phyloP scores from a whole-genome alignment of 495 filamentous ascomycete species.

The Neurospora sp. region DNA sequence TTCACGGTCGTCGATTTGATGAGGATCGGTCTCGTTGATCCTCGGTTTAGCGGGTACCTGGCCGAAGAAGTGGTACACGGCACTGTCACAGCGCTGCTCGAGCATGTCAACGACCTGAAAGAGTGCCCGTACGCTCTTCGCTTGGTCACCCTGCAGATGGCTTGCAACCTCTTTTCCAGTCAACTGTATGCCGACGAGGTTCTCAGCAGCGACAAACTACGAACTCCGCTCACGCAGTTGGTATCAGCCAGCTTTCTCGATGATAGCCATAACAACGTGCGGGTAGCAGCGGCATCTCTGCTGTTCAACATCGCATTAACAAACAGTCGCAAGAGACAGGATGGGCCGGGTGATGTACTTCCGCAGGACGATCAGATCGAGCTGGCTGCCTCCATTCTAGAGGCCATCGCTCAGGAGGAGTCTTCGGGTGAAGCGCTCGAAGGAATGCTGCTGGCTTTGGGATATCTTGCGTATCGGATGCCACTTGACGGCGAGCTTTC shows the following conservation, averaged over 20 bases:
- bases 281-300: constrained; percentile 73
- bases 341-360: constrained; percentile 48
- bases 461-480: constrained; percentile 60
- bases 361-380: constrained; percentile 65
- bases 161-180: constrained; percentile 53
- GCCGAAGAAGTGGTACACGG: constrained; percentile 59
- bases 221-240: constrained; percentile 31
- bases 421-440: constrained; percentile 60
- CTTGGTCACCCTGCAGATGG: constrained; percentile 61
- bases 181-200: constrained; percentile 45
- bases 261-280: constrained; percentile 39
- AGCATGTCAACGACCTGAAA: constrained; percentile 39
- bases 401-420: constrained; percentile 60
- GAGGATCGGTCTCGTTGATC: constrained; percentile 65
- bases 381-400: constrained; percentile 63
- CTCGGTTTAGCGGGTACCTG: constrained; percentile 77
- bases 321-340: constrained; percentile 54
- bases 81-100: constrained; percentile 56
- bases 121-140: constrained; percentile 68
- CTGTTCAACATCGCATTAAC: constrained; percentile 69
- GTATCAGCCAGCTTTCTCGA: constrained; percentile 47
- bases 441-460: constrained; percentile 62
- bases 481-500: constrained; percentile 58
- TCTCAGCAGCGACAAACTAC: constrained; percentile 27
- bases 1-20: constrained; percentile 81